phyloP scores from a whole-genome alignment of 2,329 filamentous ascomycete genomes.

The Microdochium paspali region DNA sequence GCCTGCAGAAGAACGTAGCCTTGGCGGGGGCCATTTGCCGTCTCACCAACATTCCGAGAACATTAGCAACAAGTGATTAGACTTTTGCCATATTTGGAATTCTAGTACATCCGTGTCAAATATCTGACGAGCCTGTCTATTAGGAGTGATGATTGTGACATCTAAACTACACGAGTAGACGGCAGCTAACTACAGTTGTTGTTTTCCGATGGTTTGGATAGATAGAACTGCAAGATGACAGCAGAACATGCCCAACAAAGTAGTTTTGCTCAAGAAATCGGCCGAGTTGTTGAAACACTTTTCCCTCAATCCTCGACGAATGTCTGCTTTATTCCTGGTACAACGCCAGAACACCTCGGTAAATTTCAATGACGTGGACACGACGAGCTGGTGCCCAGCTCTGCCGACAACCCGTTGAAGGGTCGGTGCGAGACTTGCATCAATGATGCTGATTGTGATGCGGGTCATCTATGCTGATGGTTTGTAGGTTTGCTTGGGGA shows the following conservation, averaged over 20 bases:
- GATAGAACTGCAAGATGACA: too few species aligned
- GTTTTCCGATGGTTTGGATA: too few species aligned
- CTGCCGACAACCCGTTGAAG: not conserved
- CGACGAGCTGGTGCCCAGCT: not conserved
- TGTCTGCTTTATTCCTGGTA: not conserved
- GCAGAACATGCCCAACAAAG: too few species aligned
- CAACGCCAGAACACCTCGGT: slow-evolving; percentile 15
- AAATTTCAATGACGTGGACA: slow-evolving; percentile 21
- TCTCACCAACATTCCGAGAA: too few species aligned
- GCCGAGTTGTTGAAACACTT: not conserved
- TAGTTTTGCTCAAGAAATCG: not conserved
- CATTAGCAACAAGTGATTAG: too few species aligned
- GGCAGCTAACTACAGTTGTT: too few species aligned
- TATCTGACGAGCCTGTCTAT: too few species aligned
- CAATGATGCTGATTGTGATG: not conserved
- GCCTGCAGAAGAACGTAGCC: not conserved
- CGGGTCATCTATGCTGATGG: slow-evolving; percentile 23
- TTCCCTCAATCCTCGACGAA: not conserved
- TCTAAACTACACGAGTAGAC: too few species aligned
- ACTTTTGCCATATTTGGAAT: too few species aligned
- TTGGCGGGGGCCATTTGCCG: too few species aligned
- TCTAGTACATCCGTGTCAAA: too few species aligned
- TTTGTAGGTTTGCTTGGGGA: slow-evolving; percentile 70
- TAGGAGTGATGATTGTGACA: too few species aligned
- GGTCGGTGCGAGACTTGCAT: not conserved